Base-by-base conservation (phyloP, 2,329 filamentous ascomycete species). In the Paraphaeosphaeria sporulosa region DNA sequence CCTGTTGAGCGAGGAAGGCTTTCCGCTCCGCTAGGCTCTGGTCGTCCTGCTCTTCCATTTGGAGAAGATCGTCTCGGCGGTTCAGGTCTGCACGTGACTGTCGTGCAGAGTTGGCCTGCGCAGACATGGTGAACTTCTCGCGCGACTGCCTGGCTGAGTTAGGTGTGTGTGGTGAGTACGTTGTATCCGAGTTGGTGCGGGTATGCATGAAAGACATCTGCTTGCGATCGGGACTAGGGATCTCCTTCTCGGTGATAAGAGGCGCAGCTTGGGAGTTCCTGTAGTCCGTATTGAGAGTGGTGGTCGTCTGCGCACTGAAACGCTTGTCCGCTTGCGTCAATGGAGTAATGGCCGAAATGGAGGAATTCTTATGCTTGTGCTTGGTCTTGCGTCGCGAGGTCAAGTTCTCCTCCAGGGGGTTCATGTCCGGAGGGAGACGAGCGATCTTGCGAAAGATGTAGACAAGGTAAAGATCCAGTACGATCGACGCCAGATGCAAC, bases 351-450 rank as follows among this genome's bases (percentile, higher is more conserved):
- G 74, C 69, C 1, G 77, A 77, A 12, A 80, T 71, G 17, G 86
- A 84, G 0, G 85, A 86, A 66, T 86, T 87, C 74, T 91, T 94
- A 72, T 90, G 87, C 82, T 93, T 94, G 79, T 96, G 93, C 69
- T 82, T 78, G 66, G 76, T 72, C 79, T 83, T 59, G 79, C 81
- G 70, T 25, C 89, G 87, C 12, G 92, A 89, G 1, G 93, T 97
- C 59, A 96, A 81, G 70, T 94, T 89, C 66, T 91, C 88, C 75
- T 97, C 94, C 15, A 98, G 84, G 1, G 94, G 94, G 75, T 98
- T 98, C 91, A 97, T 93, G 72, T 98, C 94, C 0, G 94, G 94
- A 6, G 94, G 94, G 75, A 97, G 85, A 21, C 85, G 83, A 5
- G 89, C 84, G 70, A 98, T 97, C 72, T 91, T 90, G 43, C 89